These are phyloP conservation scores for Hymenoscyphus occultus DNA, from an alignment of 2,329 filamentous ascomycete species.

Conservation along the genomic window DNA sequence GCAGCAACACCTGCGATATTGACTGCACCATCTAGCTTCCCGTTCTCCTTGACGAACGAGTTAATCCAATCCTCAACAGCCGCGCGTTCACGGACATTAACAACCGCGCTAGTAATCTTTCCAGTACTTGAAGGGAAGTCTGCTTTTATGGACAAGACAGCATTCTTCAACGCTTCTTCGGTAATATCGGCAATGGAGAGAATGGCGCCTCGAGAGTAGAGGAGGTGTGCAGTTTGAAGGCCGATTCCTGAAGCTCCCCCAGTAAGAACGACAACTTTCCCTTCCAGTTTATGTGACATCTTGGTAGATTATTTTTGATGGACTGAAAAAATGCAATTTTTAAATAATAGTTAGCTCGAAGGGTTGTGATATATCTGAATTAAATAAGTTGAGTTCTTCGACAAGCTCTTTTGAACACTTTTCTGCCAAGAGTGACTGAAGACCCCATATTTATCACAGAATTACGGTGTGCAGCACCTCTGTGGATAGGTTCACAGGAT, in stretches of 20 bases:
- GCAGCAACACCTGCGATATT: slow-evolving; percentile 41
- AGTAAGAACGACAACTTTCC: slow-evolving; percentile 68
- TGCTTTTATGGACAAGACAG: slow-evolving; percentile 1
- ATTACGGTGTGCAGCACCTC: too few species aligned
- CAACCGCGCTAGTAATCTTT: slow-evolving; percentile 8
- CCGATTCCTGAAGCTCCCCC: slow-evolving; percentile 75
- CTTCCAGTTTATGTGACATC: slow-evolving; percentile 20
- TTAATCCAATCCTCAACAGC: slow-evolving; percentile 38
- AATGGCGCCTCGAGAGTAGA: slow-evolving; percentile 18
- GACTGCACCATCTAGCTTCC: slow-evolving; percentile 39
- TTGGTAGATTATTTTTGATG: neutral
- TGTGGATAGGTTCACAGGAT: too few species aligned
- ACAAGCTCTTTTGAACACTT: neutral
- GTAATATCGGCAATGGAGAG: slow-evolving; percentile 20
- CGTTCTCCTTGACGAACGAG: slow-evolving; percentile 35
- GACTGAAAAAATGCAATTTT: neutral
- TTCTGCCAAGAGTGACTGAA: too few species aligned
- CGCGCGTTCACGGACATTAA: slow-evolving; percentile 32
- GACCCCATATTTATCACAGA: too few species aligned
- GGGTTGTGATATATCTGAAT: neutral
- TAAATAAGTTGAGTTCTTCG: neutral
- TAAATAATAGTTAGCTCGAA: neutral
- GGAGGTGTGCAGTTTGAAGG: slow-evolving; percentile 61
- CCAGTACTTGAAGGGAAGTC: neutral
- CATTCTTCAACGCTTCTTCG: slow-evolving; percentile 20